These are phyloP conservation scores for Cardamine occulta DNA, from an alignment of 345 rosid species.

Conservation along the genomic window DNA sequence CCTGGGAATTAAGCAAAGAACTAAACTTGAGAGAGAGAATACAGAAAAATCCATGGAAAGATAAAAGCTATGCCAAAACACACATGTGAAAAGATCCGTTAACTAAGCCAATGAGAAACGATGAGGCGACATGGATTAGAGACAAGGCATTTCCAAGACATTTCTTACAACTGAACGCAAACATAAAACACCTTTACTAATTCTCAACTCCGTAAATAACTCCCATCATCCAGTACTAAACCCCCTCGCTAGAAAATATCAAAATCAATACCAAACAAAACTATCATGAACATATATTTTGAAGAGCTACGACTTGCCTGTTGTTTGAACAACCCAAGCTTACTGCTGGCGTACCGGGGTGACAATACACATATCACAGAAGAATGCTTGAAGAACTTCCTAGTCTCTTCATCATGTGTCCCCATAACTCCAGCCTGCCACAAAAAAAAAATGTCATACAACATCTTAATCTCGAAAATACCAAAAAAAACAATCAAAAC, in stretches of 20 bases:
- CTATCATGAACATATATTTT: neutral
- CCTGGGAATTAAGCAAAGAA: conserved; percentile 49
- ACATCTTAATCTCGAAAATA: conserved; percentile 1
- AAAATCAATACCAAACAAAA: neutral
- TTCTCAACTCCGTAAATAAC: neutral
- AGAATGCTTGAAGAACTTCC: conserved; percentile 90
- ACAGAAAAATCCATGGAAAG: conserved; percentile 11
- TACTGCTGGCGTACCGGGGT: conserved; percentile 88
- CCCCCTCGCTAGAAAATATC: neutral
- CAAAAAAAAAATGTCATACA: conserved; percentile 15
- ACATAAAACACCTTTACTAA: conserved; percentile 16
- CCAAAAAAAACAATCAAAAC: neutral
- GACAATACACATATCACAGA: conserved; percentile 92
- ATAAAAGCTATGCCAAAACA: neutral
- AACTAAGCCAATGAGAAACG: conserved; percentile 17
- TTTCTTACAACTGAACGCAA: neutral
- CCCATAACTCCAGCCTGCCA: conserved; percentile 84
- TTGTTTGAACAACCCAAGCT: conserved; percentile 79
- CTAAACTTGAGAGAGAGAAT: neutral
- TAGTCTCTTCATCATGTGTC: conserved; percentile 94
- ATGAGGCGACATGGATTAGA: neutral
- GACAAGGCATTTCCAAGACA: neutral
- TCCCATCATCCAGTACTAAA: neutral
- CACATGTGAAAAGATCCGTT: neutral
- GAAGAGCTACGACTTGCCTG: conserved; percentile 52